Percentiles rank a stretch among this genome's conserved stretches.
phyloP scores from a whole-genome alignment of 352 stramenopile genomes.

The Phytopythium chamaehyphon region DNA sequence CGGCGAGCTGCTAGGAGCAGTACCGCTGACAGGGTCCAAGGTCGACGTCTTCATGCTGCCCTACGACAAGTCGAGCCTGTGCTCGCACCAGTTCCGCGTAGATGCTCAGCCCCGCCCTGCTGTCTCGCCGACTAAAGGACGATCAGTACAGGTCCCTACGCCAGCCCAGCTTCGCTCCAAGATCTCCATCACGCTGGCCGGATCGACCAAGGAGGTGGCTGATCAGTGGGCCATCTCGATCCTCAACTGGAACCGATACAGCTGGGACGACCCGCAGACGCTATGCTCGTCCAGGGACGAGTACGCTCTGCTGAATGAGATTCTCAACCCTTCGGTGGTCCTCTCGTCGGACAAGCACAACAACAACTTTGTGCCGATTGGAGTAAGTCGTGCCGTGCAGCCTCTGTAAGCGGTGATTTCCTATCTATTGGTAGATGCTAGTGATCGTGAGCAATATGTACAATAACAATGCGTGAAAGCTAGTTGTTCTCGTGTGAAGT shows the following conservation, averaged over 20 bases:
- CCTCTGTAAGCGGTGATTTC: constrained; percentile 30
- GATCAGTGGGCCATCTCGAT: constrained; percentile 74
- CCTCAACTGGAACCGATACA: constrained; percentile 85
- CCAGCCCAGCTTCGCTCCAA: constrained; percentile 17
- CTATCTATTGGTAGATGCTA: neutral
- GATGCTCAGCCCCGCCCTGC: constrained; percentile 33
- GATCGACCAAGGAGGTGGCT: constrained; percentile 45
- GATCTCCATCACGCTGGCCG: constrained; percentile 43
- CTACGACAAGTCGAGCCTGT: constrained; percentile 25
- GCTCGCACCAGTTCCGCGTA: constrained; percentile 65
- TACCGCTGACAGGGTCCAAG: constrained; percentile 71
- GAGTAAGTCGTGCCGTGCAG: constrained; percentile 53
- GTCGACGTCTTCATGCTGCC: constrained; percentile 70
- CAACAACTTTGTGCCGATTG: constrained; percentile 27
- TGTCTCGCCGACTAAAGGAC: constrained; percentile 4
- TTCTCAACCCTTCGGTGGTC: neutral
- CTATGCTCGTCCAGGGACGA: constrained; percentile 78
- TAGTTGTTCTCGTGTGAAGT: too few species aligned
- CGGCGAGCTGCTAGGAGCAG: constrained; percentile 49
- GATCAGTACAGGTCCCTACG: constrained; percentile 11
- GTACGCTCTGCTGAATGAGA: constrained; percentile 30
- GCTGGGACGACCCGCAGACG: constrained; percentile 76
- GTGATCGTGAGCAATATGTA: neutral
- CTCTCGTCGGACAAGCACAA: constrained; percentile 18
- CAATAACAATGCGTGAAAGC: too few species aligned